Evolutionary conservation across 495 filamentous ascomycete species (phyloP).

Genomic region (Gamarada debralockiae): DNA sequence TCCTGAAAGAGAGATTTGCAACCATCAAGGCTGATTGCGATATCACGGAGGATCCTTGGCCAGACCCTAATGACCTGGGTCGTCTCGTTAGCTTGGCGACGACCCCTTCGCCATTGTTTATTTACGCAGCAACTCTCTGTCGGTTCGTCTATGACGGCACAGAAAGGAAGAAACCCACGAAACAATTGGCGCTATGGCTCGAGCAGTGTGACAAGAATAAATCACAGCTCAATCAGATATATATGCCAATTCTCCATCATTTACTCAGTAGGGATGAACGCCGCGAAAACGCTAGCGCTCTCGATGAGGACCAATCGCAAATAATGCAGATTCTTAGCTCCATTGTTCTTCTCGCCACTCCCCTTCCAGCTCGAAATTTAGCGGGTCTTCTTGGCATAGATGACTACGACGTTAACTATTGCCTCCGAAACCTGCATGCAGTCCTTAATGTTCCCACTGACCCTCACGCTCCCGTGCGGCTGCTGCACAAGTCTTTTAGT

Average conservation of each 20-base stretch:
- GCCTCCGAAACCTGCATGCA: neutral
- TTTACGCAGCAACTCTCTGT: constrained; percentile 37
- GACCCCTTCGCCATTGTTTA: constrained; percentile 36
- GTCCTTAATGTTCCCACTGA: neutral
- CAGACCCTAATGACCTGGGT: constrained; percentile 33
- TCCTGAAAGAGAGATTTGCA: neutral
- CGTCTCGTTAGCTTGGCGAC: constrained; percentile 29
- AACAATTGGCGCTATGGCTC: neutral
- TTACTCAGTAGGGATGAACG: too few species aligned
- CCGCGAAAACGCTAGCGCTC: neutral
- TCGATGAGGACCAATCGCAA: neutral
- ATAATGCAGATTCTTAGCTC: neutral
- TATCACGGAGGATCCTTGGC: neutral
- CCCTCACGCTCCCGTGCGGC: neutral
- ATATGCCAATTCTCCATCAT: neutral
- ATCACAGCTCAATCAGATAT: neutral
- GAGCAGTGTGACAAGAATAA: constrained; percentile 1
- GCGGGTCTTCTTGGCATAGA: neutral
- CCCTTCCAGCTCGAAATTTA: neutral
- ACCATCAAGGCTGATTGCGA: constrained; percentile 18
- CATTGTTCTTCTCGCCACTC: neutral
- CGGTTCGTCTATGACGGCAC: constrained; percentile 30
- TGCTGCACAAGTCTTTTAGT: constrained; percentile 21
- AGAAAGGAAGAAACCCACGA: constrained; percentile 16
- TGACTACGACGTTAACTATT: neutral